Base-by-base conservation (phyloP, 2,329 filamentous ascomycete genomes). In the Colletotrichum endophyticum region DNA sequence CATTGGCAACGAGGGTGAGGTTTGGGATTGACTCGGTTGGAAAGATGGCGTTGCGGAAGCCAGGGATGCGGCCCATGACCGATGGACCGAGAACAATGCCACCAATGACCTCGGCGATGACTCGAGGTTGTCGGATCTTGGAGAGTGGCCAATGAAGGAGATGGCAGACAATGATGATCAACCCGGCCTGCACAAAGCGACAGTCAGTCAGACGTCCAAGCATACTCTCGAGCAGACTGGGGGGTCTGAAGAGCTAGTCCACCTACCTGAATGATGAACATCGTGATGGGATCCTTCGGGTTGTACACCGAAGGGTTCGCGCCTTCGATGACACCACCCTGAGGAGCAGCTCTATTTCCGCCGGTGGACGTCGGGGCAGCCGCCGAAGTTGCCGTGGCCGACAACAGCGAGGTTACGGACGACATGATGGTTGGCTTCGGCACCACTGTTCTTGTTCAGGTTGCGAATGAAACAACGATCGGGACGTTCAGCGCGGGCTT, bases 81-180 rank as follows among this genome's bases (percentile, higher is more conserved):
- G 96, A 97, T 2, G 96, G 96, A 5, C 96, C 96, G 2, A 98
- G 90, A 49, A 98, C 84, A 81, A 97, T 95, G 70, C 95, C 95
- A n/a, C 94, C 94, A 72, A 96, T 92, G 75, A 97, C 95, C 85
- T 97, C 95, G 66, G 95, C 94, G 80, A 97, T 96, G 79, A 97
- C 95, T 63, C 94, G 92, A 78, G 95, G 95, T 82, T 97, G 95
- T 72, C 94, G 92, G 66, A 97, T 89, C 81, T 93, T 93, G 79
- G 93, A 93, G 7, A 96, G 90, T 12, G 95, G 95, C 86, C 91
- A 96, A 83, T 96, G 94, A 25, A 96, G 81, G 13, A 86, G 74
- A 69, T 88, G 85, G 66, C 88, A 90, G 66, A 89, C 85, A 49
- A 90, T 85, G 77, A 89, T 83, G 72, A 87, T 87, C 44, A 90